These are phyloP conservation scores for Coemansia reversa DNA, from an alignment of 192 early-diverging fungal genomes.

Conservation along the genomic window DNA sequence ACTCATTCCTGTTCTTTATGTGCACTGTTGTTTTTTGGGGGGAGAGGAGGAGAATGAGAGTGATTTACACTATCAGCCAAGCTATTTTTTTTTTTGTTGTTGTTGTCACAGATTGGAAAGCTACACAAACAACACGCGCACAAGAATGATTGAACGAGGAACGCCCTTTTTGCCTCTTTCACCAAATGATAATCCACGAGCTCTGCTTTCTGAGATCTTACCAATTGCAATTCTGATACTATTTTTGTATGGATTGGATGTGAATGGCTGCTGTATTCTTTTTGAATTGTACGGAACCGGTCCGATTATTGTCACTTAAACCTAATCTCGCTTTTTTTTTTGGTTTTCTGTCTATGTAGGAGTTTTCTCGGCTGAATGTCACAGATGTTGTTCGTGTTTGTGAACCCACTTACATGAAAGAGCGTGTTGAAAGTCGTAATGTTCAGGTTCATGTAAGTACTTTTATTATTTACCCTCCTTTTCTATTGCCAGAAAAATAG, in stretches of 20 bases:
- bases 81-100: not conserved
- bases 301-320: not conserved
- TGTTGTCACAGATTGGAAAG: not conserved
- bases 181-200: no score
- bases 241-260: no score
- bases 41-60: no score
- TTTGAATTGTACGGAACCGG: not conserved
- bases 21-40: no score
- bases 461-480: not conserved
- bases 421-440: conserved; percentile 57
- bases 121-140: not conserved
- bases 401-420: conserved; percentile 78
- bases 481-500: not conserved
- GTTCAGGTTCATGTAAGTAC: conserved; percentile 70
- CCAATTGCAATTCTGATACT: no score
- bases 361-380: conserved; percentile 71
- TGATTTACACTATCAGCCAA: not conserved
- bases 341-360: conserved; percentile 43
- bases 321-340: not conserved
- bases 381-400: conserved; percentile 89
- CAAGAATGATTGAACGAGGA: not conserved
- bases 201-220: no score
- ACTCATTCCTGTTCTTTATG: not conserved
- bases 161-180: not conserved
- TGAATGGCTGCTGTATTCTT: not conserved